These are phyloP conservation scores for Heritiera littoralis DNA, from an alignment of 345 rosid genomes.

Conservation along the genomic window DNA sequence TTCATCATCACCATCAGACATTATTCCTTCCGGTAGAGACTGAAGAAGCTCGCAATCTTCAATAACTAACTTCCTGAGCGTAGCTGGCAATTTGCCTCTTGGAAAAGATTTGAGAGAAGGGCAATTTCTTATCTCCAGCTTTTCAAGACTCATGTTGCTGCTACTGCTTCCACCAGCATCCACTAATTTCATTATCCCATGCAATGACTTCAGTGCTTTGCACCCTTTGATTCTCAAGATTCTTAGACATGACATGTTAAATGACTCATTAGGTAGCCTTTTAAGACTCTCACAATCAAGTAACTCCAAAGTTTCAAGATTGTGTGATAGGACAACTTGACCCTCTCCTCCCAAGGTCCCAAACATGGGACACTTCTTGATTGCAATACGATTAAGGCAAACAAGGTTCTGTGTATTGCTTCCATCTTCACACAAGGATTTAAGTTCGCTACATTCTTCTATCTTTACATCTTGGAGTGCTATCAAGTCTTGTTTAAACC, in stretches of 20 bases:
- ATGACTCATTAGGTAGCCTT: neutral
- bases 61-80: neutral
- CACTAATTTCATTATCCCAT: neutral
- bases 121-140: conserved; percentile 7
- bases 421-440: conserved; percentile 16
- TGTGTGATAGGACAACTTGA: neutral
- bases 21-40: conserved; percentile 4
- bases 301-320: conserved; percentile 1
- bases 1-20: neutral
- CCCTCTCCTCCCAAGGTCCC: neutral
- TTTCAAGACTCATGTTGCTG: conserved; percentile 4
- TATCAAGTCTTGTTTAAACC: conserved; percentile 2
- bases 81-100: neutral
- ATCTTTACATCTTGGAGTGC: conserved; percentile 14
- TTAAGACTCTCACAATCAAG: neutral
- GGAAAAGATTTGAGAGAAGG: conserved; percentile 9
- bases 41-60: conserved; percentile 8
- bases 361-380: conserved; percentile 8
- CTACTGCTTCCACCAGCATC: neutral
- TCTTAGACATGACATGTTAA: conserved; percentile 14
- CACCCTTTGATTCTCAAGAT: conserved; percentile 4
- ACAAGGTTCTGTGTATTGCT: neutral
- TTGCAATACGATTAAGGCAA: conserved; percentile 2
- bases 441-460: neutral
- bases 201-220: neutral